A percentile compares a stretch with the other conserved stretches of the same genome.
Conservation (phyloP, 2,329 filamentous ascomycete species). For the Trichophyton verrucosum region DNA sequence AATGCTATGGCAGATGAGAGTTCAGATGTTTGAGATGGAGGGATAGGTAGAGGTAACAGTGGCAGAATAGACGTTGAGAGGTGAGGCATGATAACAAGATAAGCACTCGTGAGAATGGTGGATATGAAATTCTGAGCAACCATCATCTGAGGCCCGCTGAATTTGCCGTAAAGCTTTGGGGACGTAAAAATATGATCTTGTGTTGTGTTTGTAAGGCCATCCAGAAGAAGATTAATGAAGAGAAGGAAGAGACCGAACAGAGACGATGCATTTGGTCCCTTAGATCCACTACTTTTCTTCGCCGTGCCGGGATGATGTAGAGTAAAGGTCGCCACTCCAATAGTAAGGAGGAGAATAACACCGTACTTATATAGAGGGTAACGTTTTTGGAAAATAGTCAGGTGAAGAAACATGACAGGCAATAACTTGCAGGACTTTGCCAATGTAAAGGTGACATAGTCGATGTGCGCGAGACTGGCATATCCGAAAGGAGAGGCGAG, state of each 20-base stretch:
- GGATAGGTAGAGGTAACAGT: conserved; percentile 51
- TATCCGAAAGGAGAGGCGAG: conserved; percentile 95
- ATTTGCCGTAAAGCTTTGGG: conserved; percentile 54
- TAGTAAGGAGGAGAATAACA: conserved; percentile 80
- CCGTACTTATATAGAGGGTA: conserved; percentile 96
- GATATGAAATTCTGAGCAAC: conserved; percentile 88
- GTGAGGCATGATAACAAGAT: conserved; percentile 68
- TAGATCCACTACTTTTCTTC: conserved; percentile 39
- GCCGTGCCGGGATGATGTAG: conserved; percentile 60
- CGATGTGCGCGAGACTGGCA: conserved; percentile 79
- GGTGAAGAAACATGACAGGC: conserved; percentile 95
- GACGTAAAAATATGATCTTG: conserved; percentile 85
- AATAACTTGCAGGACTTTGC: conserved; percentile 97
- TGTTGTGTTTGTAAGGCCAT: conserved; percentile 89
- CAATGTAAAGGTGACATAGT: conserved; percentile 95
- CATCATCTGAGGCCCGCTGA: conserved; percentile 97
- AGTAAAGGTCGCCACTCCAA: conserved; percentile 89
- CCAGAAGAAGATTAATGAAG: conserved; percentile 81
- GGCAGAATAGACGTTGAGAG: conserved; percentile 56
- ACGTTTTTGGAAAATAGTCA: conserved; percentile 74
- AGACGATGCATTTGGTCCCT: conserved; percentile 53
- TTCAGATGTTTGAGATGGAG: conserved; percentile 54
- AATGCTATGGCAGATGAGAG: conserved; percentile 68
- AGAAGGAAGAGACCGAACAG: conserved; percentile 62
- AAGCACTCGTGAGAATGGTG: conserved; percentile 61